phyloP scores from a whole-genome alignment of 129 eudicot species.

The Artemisia annua region DNA sequence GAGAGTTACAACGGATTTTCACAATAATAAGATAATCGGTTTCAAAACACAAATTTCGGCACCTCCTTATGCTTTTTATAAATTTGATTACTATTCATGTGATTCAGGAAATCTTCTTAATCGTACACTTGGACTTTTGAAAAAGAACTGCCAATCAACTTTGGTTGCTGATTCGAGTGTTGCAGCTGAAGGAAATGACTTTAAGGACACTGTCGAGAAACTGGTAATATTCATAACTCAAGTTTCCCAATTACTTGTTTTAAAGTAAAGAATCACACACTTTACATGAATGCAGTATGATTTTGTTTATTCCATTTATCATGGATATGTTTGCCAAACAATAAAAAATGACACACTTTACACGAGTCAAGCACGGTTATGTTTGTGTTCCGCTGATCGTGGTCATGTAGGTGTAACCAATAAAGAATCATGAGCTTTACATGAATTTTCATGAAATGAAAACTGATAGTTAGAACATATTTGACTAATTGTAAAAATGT shows the following conservation, averaged over 20 bases:
- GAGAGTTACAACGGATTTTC: too few relatives aligned
- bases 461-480: not conserved
- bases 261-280: not conserved
- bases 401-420: not conserved
- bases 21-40: too few relatives aligned
- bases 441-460: not conserved
- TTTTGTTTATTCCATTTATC: slow-evolving; percentile 1
- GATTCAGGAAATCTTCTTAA: slow-evolving; percentile 92
- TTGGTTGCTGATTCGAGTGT: slow-evolving; percentile 67
- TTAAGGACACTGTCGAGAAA: slow-evolving; percentile 77
- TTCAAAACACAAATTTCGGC: too few relatives aligned
- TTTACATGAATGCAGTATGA: not conserved
- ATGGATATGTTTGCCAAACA: not conserved
- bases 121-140: slow-evolving; percentile 97
- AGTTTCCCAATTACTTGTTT: not conserved
- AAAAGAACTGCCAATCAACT: slow-evolving; percentile 91
- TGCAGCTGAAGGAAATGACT: slow-evolving; percentile 86
- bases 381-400: too few relatives aligned
- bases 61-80: not conserved
- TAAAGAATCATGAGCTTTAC: not conserved
- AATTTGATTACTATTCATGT: slow-evolving; percentile 17
- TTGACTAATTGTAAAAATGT: not conserved
- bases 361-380: not conserved
- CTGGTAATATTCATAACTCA: slow-evolving; percentile 47
- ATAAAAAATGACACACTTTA: not conserved